These are phyloP conservation scores for Entophlyctis helioformis DNA, from an alignment of 192 early-diverging fungal species.

Conservation along the genomic window DNA sequence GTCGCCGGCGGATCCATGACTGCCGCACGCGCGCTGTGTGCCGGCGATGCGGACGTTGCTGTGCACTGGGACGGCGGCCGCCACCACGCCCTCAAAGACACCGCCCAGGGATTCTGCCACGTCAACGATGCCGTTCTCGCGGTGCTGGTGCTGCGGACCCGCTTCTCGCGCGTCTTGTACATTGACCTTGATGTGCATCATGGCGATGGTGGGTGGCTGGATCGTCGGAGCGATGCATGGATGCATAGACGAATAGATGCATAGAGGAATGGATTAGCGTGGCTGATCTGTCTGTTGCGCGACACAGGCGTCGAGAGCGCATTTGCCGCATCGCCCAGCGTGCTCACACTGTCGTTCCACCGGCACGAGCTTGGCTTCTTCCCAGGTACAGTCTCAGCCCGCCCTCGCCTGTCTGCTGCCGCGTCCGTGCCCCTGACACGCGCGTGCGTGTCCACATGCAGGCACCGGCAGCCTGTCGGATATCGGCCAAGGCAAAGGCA, in stretches of 20 bases:
- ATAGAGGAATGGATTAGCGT: no score
- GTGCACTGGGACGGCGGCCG: constrained; percentile 79
- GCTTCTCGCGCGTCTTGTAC: constrained; percentile 63
- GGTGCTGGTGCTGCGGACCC: constrained; percentile 7
- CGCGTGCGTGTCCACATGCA: background rate
- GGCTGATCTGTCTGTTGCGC: no score
- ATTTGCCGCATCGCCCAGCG: constrained; percentile 78
- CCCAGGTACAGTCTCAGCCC: no score
- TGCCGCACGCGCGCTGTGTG: constrained; percentile 44
- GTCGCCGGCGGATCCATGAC: background rate
- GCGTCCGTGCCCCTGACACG: no score
- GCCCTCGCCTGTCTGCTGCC: no score
- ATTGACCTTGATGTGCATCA: constrained; percentile 98
- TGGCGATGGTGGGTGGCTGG: constrained; percentile 77
- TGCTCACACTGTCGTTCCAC: constrained; percentile 97
- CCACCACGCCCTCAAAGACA: constrained; percentile 53
- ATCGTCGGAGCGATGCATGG: no score
- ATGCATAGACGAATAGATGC: no score
- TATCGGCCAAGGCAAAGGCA: constrained; percentile 83
- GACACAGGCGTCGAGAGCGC: constrained; percentile 70
- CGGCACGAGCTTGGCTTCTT: constrained; percentile 87
- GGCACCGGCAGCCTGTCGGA: constrained; percentile 43
- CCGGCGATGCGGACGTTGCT: constrained; percentile 50
- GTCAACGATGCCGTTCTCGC: constrained; percentile 78
- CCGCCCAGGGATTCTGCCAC: constrained; percentile 79